Evolutionary conservation across 2,329 filamentous ascomycete genomes (phyloP).

Genomic region (Aspergillus felis): DNA sequence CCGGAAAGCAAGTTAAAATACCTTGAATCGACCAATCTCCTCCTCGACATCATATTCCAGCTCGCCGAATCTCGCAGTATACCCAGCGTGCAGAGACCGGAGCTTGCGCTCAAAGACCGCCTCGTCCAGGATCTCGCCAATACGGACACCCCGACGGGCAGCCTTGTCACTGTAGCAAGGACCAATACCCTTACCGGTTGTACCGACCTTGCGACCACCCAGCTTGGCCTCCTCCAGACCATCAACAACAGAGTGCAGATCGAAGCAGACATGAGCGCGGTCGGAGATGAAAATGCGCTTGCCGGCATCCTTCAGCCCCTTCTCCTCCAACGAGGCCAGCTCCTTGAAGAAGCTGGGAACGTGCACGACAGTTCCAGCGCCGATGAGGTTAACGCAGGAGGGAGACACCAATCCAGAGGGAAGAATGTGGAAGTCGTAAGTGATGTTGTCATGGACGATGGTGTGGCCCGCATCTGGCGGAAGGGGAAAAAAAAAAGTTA

Average conservation of each 20-base stretch:
- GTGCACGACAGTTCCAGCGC: conserved; percentile 46
- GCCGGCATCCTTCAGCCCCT: conserved; percentile 39
- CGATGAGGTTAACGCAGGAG: conserved; percentile 45
- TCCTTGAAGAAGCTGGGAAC: conserved; percentile 48
- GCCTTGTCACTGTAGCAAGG: conserved; percentile 63
- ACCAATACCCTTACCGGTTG: conserved; percentile 49
- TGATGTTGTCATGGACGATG: conserved; percentile 44
- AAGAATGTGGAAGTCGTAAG: conserved; percentile 49
- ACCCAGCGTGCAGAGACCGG: conserved; percentile 48
- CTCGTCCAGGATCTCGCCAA: conserved; percentile 57
- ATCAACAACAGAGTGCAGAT: conserved; percentile 44
- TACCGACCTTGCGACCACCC: conserved; percentile 46
- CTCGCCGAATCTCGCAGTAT: conserved; percentile 57
- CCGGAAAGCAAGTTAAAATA: conserved; percentile 15
- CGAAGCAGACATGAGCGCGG: conserved; percentile 44
- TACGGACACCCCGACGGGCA: conserved; percentile 54
- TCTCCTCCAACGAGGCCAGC: conserved; percentile 39
- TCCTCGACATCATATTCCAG: conserved; percentile 58
- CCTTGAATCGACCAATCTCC: conserved; percentile 56
- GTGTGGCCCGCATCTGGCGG: conserved; percentile 43
- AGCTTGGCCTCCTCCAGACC: conserved; percentile 44
- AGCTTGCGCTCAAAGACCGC: conserved; percentile 53
- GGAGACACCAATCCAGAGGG: conserved; percentile 45
- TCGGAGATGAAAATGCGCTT: conserved; percentile 46
- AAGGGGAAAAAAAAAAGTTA: conserved; percentile 1